Evolutionary conservation across 371 early-diverging fungal genomes (phyloP), one percentile per base, ranked within the genome.

Genomic region (Phascolomyces articulosus): DNA sequence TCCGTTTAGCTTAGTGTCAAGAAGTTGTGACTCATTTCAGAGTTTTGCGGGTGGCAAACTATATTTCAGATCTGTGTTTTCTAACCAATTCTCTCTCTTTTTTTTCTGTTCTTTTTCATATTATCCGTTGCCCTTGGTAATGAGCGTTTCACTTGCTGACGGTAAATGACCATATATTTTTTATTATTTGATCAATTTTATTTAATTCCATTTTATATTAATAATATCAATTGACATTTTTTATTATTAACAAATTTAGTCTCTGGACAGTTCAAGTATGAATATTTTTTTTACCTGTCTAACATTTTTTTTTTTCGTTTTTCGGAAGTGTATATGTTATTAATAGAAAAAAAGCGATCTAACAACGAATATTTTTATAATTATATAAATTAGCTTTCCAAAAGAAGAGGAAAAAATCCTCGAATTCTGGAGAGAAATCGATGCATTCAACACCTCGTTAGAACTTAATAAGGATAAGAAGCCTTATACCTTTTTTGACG

Each of bases 401-500:
- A 85, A 87, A 73, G 96, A 95, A 78, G 99, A 99, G 83, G 94
- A 96, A 75, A 94, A 94, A 82, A 90, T 99, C 59, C 90, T 99
- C 58, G 83, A 85, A 65, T 98, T 93, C 72, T 99, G 99, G 99
- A 89, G 93, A 69, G 93, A 96, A 75, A 98, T 98, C 66, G 95
- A 98, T 70, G 98, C 99, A 62, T 99, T 99, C 88, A 85, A 96
- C 70, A 94, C 93, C 20, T 94, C 95, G 15, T 74, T 96, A 62
- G 90, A 96, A 77, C 89, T 98, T n/a, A 93, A 96, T 65, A 90
- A 96, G 78, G 95, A 94, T 64, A 90, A 90, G 70, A 88, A 90
- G 65, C 87, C 88, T 6, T 98, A 88, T 72, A 86, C 95, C 26
- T 99, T 99, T 85, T 99, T 97, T 80, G 99, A 99, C 80, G 99